Evolutionary conservation across 306 rosid species (phyloP), one percentile per base, ranked within the genome.

Genomic region (Trifolium fragiferum): DNA sequence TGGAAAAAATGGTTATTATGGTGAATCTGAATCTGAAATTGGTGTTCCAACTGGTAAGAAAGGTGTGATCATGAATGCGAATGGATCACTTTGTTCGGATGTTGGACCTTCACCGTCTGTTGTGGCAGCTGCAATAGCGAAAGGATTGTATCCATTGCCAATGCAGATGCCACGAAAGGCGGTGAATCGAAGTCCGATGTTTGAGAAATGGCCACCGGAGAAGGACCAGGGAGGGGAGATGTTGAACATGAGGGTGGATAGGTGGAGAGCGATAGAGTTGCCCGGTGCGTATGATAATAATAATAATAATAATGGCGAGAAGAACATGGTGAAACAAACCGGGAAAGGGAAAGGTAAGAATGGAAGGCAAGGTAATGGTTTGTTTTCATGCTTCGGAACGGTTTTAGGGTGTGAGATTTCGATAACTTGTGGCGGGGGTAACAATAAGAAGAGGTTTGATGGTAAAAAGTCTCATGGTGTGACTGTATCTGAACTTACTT

Each of bases 91-190:
- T 0, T 84, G 87, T 49, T 93, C 98, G 0, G 93, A 93, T 46
- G 89, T 87, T 4, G 95, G 94, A 0, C 91, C 92, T 0, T 92
- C 98, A 0, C 90, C 93, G 0, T 88, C 96, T 19, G 87, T 87
- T 18, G 95, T 87, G 37, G 93, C 98, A 1, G 89, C 94, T 0
- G 96, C 96, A 0, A 90, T 90, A 20, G 96, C 95, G 0, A 87
- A 84, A 69, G 93, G 94, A 3, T 2, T 90, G 2, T 86, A 89
- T 33, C 94, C 84, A 0, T 0, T 79, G 41, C 92, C 83, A 1
- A 0, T 84, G 40, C 33, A 32, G 5, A 33, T 7, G 50, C 70
- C 70, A 10, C 4, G 70, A 5, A 72, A 10, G 16, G 2, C 70
- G 0, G 88, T 76, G 43, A 84, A 86, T 77, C 62, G 8, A 0